phyloP scores from a whole-genome alignment of 2,329 filamentous ascomycete genomes.

The Dactylonectria macrodidyma region DNA sequence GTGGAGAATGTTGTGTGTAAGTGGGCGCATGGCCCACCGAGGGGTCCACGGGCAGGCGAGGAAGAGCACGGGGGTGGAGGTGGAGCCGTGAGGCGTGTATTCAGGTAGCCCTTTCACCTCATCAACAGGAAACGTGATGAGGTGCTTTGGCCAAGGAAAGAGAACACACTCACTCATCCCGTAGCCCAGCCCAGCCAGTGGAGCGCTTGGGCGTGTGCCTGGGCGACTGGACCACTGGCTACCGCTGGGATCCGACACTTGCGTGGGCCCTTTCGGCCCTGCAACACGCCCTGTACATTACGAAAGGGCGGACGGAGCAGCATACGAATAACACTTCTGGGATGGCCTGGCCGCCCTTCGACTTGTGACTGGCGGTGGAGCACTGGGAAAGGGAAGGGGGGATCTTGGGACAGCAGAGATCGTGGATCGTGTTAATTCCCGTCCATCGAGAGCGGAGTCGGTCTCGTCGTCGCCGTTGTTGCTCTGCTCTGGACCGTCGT shows the following conservation, averaged over 20 bases:
- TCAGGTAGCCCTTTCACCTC: not conserved
- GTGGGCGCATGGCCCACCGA: slow-evolving; percentile 18
- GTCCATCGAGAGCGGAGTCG: slow-evolving; percentile 29
- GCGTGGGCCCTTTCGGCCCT: not conserved
- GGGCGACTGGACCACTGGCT: slow-evolving; percentile 29
- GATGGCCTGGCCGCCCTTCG: slow-evolving; percentile 13
- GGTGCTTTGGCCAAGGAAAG: slow-evolving; percentile 25
- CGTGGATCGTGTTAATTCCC: slow-evolving; percentile 46
- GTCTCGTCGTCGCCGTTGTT: not conserved
- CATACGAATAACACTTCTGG: slow-evolving; percentile 20
- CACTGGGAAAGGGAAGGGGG: slow-evolving; percentile 7
- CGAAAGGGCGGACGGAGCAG: not conserved
- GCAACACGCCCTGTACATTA: not conserved
- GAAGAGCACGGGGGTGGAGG: not conserved
- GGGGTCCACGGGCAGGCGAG: slow-evolving; percentile 5
- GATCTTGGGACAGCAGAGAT: slow-evolving; percentile 44
- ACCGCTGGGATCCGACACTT: slow-evolving; percentile 5
- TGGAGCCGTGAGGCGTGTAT: not conserved
- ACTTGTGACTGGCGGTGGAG: slow-evolving; percentile 9
- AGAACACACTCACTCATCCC: not conserved
- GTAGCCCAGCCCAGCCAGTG: slow-evolving; percentile 1
- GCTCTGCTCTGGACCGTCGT: no score
- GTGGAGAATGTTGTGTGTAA: slow-evolving; percentile 11
- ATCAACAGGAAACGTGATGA: slow-evolving; percentile 26
- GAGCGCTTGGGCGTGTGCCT: slow-evolving; percentile 28